Evolutionary conservation across 257 asterid genomes (phyloP).

Genomic region (Handroanthus guayacan): DNA sequence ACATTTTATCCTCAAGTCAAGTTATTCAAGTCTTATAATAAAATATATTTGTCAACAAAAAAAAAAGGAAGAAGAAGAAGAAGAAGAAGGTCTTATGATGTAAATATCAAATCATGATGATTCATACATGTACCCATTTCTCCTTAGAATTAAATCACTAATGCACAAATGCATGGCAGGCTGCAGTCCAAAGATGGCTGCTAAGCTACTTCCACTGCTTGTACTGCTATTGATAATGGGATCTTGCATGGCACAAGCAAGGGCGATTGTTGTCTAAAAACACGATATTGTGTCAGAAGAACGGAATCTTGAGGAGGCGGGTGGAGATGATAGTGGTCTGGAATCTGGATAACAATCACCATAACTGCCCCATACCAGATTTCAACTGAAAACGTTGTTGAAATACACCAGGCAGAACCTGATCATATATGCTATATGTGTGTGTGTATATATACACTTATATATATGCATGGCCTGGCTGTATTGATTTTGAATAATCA

Average conservation of each 20-base stretch:
- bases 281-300: background rate
- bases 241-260: slow-evolving; percentile 31
- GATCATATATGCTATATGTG: background rate
- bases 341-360: slow-evolving; percentile 47
- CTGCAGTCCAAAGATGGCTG: slow-evolving; percentile 14
- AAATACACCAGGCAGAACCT: slow-evolving; percentile 27
- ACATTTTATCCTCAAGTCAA: no score
- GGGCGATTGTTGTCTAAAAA: background rate
- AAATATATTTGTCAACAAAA: no score
- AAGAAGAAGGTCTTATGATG: background rate
- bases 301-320: background rate
- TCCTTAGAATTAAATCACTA: background rate
- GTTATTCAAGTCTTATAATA: no score
- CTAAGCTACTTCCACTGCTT: slow-evolving; percentile 23
- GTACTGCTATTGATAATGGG: slow-evolving; percentile 32
- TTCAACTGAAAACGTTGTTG: slow-evolving; percentile 41
- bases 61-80: no score
- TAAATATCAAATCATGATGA: no score
- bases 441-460: no score
- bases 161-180: background rate
- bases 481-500: no score
- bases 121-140: no score
- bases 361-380: slow-evolving; percentile 44
- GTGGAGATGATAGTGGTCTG: slow-evolving; percentile 25
- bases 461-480: background rate